Percentiles rank a stretch among this genome's conserved stretches.
These are phyloP conservation scores for Sarocladiaceae sp. DNA, from an alignment of 2,329 filamentous ascomycete genomes.

Conservation along the genomic window DNA sequence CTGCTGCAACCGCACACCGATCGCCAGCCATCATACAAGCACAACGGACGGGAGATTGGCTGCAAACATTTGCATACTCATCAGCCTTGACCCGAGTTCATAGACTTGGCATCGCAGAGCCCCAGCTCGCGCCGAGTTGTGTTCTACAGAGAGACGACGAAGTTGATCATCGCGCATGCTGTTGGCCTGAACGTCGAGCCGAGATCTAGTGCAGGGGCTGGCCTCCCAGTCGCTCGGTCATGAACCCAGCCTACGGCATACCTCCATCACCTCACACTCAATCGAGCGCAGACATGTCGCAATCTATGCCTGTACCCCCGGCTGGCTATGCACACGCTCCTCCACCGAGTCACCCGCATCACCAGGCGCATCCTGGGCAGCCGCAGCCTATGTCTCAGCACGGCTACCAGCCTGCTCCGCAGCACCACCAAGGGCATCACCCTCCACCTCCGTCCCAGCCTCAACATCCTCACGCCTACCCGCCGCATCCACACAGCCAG, in stretches of 20 bases:
- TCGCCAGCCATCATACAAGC: too few species aligned
- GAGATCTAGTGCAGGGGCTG: background rate
- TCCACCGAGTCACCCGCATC: slow-evolving; percentile 5
- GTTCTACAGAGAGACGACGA: too few species aligned
- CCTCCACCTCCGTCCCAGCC: background rate
- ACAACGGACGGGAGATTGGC: too few species aligned
- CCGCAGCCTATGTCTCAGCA: slow-evolving; percentile 2
- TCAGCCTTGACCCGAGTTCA: too few species aligned
- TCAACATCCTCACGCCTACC: slow-evolving; percentile 1
- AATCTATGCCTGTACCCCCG: slow-evolving; percentile 7
- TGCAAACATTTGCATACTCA: too few species aligned
- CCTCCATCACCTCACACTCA: slow-evolving; percentile 2
- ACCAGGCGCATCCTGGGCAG: slow-evolving; percentile 4
- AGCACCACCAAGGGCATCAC: slow-evolving; percentile 2
- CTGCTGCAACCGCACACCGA: too few species aligned
- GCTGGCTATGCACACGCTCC: slow-evolving; percentile 7
- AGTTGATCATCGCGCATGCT: too few species aligned
- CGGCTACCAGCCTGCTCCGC: slow-evolving; percentile 4
- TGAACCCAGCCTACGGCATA: slow-evolving; percentile 2
- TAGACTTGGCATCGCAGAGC: too few species aligned
- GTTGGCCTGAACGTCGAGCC: too few species aligned
- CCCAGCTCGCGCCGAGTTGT: too few species aligned
- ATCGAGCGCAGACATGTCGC: slow-evolving; percentile 6
- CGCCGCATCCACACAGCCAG: slow-evolving; percentile 1
- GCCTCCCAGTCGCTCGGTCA: background rate